These are phyloP conservation scores for Daphne laureola DNA, from an alignment of 441 rosid species.

Conservation along the genomic window DNA sequence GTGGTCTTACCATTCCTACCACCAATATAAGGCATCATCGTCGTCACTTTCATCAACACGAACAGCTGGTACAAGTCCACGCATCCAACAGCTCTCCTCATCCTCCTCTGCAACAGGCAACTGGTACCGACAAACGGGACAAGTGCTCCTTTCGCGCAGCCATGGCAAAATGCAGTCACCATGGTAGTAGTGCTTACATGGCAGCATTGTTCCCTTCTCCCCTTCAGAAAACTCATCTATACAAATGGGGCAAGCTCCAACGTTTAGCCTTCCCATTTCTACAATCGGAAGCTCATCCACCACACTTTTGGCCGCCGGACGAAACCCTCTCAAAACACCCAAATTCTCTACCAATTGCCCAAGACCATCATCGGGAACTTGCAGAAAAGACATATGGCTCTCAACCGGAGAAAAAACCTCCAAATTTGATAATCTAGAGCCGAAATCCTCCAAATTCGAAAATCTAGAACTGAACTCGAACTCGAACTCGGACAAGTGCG, in stretches of 20 bases:
- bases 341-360: neutral
- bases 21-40: neutral
- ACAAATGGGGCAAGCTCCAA: slow-evolving; percentile 28
- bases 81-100: neutral
- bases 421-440: neutral
- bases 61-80: no score
- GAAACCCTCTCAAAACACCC: slow-evolving; percentile 12
- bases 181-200: slow-evolving; percentile 36
- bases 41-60: no score
- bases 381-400: neutral
- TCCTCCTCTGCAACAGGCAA: slow-evolving; percentile 30
- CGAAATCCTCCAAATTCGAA: neutral
- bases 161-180: slow-evolving; percentile 37
- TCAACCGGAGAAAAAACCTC: neutral
- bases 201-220: slow-evolving; percentile 27
- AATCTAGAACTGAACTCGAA: neutral
- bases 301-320: slow-evolving; percentile 25
- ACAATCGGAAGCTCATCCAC: slow-evolving; percentile 21
- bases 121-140: slow-evolving; percentile 39
- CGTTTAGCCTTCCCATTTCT: slow-evolving; percentile 12
- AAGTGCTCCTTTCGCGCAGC: slow-evolving; percentile 31
- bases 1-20: slow-evolving; percentile 14
- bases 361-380: neutral
- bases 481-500: no score
- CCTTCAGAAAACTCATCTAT: slow-evolving; percentile 27